Evolutionary conservation across 805 yeast species (phyloP).

Genomic region (Wickerhamiella musiphila): DNA sequence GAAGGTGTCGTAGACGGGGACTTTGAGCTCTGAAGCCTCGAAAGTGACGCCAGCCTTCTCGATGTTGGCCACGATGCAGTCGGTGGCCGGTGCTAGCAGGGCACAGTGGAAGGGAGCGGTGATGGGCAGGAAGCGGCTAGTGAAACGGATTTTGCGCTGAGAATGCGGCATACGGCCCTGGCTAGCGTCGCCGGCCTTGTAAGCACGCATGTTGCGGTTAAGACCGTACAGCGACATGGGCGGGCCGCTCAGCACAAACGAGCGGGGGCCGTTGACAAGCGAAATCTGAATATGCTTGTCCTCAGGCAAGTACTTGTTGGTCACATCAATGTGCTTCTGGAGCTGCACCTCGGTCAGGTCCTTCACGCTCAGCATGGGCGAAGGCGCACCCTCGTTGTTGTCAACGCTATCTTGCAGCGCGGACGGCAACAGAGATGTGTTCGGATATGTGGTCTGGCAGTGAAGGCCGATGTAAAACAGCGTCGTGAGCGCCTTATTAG

Average conservation of each 20-base stretch:
- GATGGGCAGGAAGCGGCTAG: conserved; percentile 87
- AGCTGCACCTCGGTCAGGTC: conserved; percentile 72
- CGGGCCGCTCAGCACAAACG: conserved; percentile 91
- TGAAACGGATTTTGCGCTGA: conserved; percentile 84
- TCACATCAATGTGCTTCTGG: conserved; percentile 58
- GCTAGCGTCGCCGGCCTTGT: conserved; percentile 86
- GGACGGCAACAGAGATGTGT: conserved; percentile 85
- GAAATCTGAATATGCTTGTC: conserved; percentile 86
- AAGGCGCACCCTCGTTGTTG: conserved; percentile 89
- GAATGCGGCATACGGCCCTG: conserved; percentile 89
- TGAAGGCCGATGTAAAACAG: conserved; percentile 89
- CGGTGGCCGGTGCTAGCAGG: conserved; percentile 56
- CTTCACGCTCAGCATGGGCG: conserved; percentile 92
- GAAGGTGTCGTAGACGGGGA: conserved; percentile 86
- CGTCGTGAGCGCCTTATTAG: conserved; percentile 65
- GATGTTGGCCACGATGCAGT: conserved; percentile 48
- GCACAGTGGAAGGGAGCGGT: conserved; percentile 95
- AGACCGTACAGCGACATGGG: conserved; percentile 96
- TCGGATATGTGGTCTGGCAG: conserved; percentile 78
- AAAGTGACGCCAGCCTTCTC: conserved; percentile 40
- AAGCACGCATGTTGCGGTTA: conserved; percentile 77
- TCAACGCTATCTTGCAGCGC: conserved; percentile 82
- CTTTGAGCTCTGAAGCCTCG: conserved; percentile 35
- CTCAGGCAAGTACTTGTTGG: conserved; percentile 83
- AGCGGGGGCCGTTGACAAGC: conserved; percentile 86